A percentile compares a stretch with the other conserved stretches of the same genome.
Conservation (phyloP, 139 green algal species). For the Chlorella sp. region DNA sequence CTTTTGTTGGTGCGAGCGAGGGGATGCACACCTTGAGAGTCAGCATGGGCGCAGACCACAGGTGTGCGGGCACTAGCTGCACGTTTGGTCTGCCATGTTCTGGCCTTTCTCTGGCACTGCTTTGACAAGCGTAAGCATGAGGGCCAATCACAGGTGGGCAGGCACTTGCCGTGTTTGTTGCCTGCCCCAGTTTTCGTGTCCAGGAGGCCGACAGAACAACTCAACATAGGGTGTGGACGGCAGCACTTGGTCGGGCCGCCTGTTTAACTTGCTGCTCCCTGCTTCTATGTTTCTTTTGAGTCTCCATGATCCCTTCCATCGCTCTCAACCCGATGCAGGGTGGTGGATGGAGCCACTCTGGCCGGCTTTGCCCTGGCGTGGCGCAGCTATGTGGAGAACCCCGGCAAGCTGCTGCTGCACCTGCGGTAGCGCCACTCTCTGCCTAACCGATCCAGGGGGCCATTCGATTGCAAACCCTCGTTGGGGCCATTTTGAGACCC, state of each 20-base stretch:
- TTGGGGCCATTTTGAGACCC: no score
- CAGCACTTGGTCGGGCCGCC: no score
- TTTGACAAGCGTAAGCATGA: background rate
- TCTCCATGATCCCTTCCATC: background rate
- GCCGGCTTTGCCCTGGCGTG: conserved; percentile 74
- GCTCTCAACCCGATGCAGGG: conserved; percentile 43
- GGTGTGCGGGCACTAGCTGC: background rate
- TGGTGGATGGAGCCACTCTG: conserved; percentile 89
- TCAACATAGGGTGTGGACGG: no score
- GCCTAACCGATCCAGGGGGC: no score
- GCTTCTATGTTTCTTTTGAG: no score
- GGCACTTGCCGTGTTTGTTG: background rate
- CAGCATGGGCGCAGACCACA: conserved; percentile 44
- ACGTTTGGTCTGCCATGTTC: background rate
- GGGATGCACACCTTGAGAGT: background rate
- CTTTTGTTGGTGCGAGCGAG: background rate
- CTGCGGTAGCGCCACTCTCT: conserved; percentile 8
- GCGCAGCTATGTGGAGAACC: conserved; percentile 77
- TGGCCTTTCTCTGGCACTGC: background rate
- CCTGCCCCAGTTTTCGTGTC: background rate
- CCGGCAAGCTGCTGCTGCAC: conserved; percentile 76
- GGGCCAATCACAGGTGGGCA: conserved; percentile 32
- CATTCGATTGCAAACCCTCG: no score
- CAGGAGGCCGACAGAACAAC: no score
- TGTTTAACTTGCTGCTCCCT: no score